Evolutionary conservation across 257 asterid species (phyloP), one percentile per base, ranked within the genome.

Genomic region (Verbena officinalis): DNA sequence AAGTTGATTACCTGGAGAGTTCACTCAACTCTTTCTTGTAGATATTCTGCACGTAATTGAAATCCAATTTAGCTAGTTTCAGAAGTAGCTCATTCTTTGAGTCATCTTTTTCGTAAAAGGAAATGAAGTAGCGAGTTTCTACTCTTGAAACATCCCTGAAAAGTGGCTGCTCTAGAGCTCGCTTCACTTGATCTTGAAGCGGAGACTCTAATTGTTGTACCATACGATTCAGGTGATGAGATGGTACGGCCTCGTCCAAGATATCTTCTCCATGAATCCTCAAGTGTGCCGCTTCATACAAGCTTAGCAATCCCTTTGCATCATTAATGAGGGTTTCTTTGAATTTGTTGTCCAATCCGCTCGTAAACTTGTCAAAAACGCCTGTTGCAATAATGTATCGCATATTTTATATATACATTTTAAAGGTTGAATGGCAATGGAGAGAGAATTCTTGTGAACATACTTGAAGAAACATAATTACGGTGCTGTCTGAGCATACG

Each of bases 241-340:
- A 7, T 12, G 69, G 23, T 54, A 59, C 51, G 5, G 74, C 78
- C 33, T 75, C 72, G 21, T 79, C 79, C 4, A 79, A 72, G 8
- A 72, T 68, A 2, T 16, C 52, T 11, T 79, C 84, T 38, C 72
- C 69, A 8, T 72, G 73, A 21, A 65, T 75, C 55, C 74, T 0
- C n/a, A n/a, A n/a, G n/a, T n/a, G n/a, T n/a, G n/a, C n/a, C n/a
- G n/a, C n/a, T n/a, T n/a, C n/a, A n/a, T n/a, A n/a, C n/a, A n/a
- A n/a, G n/a, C n/a, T n/a, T n/a, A n/a, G n/a, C n/a, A n/a, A n/a
- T n/a, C n/a, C n/a, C n/a, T n/a, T n/a, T n/a, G n/a, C n/a, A n/a
- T n/a, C n/a, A n/a, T n/a, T n/a, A n/a, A n/a, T n/a, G n/a, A n/a
- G n/a, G n/a, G n/a, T n/a, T n/a, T n/a, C n/a, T n/a, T n/a, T n/a